Conservation (phyloP, 208 protist species). For the Leishmania tropica region DNA sequence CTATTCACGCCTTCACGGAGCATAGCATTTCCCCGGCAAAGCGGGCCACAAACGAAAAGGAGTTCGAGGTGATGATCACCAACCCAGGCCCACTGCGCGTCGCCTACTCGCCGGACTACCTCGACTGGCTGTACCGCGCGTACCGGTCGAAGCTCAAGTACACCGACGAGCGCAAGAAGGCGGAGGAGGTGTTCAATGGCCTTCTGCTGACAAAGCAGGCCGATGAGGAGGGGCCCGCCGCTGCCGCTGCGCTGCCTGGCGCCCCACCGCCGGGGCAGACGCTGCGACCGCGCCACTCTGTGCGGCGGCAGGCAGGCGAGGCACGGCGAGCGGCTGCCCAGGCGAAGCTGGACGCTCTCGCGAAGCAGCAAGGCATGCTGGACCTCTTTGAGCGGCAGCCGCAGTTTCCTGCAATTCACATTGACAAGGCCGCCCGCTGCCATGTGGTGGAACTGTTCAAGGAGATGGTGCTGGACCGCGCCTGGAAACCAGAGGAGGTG, state of each 20-base stretch:
- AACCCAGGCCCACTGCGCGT: slow-evolving; percentile 87
- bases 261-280: slow-evolving; percentile 52
- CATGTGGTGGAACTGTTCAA: slow-evolving; percentile 88
- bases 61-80: slow-evolving; percentile 75
- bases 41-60: slow-evolving; percentile 45
- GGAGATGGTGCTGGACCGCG: slow-evolving; percentile 72
- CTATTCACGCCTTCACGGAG: slow-evolving; percentile 74
- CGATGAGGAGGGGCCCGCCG: background rate
- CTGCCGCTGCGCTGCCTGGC: slow-evolving; percentile 33
- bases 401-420: slow-evolving; percentile 83
- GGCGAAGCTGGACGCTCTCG: slow-evolving; percentile 51
- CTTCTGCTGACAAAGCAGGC: slow-evolving; percentile 40
- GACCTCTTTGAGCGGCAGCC: slow-evolving; percentile 87
- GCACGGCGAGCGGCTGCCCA: slow-evolving; percentile 52
- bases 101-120: slow-evolving; percentile 82
- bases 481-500: slow-evolving; percentile 53
- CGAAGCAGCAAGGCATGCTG: slow-evolving; percentile 63
- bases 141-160: slow-evolving; percentile 73
- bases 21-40: slow-evolving; percentile 34
- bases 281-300: slow-evolving; percentile 59
- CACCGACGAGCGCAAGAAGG: slow-evolving; percentile 45
- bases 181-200: slow-evolving; percentile 68
- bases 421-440: slow-evolving; percentile 62
- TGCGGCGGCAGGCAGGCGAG: slow-evolving; percentile 62
- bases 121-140: slow-evolving; percentile 84